Evolutionary conservation across 495 filamentous ascomycete species (phyloP).

Genomic region (Podospora bellae-mahoneyi): DNA sequence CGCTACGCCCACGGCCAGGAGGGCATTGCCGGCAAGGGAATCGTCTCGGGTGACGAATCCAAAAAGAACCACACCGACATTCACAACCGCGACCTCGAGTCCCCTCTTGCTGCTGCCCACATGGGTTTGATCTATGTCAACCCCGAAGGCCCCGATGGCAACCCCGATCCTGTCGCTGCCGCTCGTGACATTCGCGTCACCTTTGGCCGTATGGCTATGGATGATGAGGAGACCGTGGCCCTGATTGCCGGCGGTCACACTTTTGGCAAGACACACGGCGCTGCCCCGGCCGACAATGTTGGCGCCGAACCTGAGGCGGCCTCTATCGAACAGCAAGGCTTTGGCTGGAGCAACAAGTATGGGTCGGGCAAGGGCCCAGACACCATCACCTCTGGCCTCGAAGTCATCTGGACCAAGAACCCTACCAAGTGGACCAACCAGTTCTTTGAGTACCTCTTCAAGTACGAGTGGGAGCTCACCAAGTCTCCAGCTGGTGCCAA

Average conservation of each 20-base stretch:
- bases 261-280: conserved; percentile 75
- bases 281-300: conserved; percentile 54
- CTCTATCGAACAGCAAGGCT: conserved; percentile 57
- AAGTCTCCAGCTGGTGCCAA: conserved; percentile 70
- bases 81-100: conserved; percentile 58
- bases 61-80: conserved; percentile 49
- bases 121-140: conserved; percentile 79
- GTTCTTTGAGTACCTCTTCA: conserved; percentile 69
- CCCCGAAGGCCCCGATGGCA: conserved; percentile 69
- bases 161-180: conserved; percentile 62
- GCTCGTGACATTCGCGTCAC: conserved; percentile 66
- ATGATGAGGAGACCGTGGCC: conserved; percentile 72
- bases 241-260: conserved; percentile 71
- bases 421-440: conserved; percentile 66
- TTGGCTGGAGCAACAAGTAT: conserved; percentile 63
- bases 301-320: conserved; percentile 63
- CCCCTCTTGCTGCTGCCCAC: conserved; percentile 60
- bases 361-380: conserved; percentile 59
- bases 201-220: conserved; percentile 74
- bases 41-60: conserved; percentile 47
- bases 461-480: conserved; percentile 71
- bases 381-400: conserved; percentile 68
- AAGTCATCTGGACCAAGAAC: conserved; percentile 70
- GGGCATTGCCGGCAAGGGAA: conserved; percentile 43
- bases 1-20: conserved; percentile 54